A percentile compares a stretch with the other conserved stretches of the same genome.
Conservation (phyloP, 2,329 filamentous ascomycete genomes). For the Colletotrichum phormii region DNA sequence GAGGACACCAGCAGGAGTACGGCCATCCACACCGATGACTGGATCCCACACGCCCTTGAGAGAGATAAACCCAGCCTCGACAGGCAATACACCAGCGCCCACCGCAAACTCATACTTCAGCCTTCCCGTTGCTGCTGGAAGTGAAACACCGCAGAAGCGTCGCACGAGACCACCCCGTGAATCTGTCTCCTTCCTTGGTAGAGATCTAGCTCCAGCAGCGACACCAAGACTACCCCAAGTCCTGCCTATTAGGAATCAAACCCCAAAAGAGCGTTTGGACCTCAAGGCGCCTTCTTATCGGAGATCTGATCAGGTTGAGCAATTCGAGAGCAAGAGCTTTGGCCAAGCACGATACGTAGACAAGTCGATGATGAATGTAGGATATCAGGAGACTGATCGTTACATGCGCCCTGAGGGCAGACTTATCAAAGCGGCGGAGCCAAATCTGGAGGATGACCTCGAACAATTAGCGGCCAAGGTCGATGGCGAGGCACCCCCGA, state of each 20-base stretch:
- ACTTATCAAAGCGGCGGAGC: conserved; percentile 73
- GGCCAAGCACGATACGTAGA: conserved; percentile 94
- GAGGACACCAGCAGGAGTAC: conserved; percentile 43
- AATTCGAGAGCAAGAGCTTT: conserved; percentile 86
- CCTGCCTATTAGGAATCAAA: conserved; percentile 82
- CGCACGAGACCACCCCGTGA: conserved; percentile 62
- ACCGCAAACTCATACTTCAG: conserved; percentile 48
- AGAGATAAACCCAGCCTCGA: conserved; percentile 55
- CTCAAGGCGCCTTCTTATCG: conserved; percentile 81
- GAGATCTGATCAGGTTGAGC: conserved; percentile 80
- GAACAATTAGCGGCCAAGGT: conserved; percentile 61
- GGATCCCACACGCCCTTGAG: conserved; percentile 60
- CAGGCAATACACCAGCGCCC: conserved; percentile 56
- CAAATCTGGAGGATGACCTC: conserved; percentile 68
- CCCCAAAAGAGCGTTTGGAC: conserved; percentile 82
- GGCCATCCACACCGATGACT: conserved; percentile 53
- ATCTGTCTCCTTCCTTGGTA: conserved; percentile 63
- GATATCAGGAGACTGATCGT: conserved; percentile 94
- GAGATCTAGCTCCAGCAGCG: conserved; percentile 54
- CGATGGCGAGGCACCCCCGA: conserved; percentile 67
- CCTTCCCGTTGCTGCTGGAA: conserved; percentile 45
- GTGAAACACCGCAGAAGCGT: conserved; percentile 54
- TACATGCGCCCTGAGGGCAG: conserved; percentile 82
- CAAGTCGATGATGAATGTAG: conserved; percentile 94
- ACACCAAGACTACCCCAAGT: conserved; percentile 72